Percentiles rank a stretch among this genome's conserved stretches.
Conservation (phyloP, 1,284 basidiomycete genomes). For the Cystobasidium slooffiae region DNA sequence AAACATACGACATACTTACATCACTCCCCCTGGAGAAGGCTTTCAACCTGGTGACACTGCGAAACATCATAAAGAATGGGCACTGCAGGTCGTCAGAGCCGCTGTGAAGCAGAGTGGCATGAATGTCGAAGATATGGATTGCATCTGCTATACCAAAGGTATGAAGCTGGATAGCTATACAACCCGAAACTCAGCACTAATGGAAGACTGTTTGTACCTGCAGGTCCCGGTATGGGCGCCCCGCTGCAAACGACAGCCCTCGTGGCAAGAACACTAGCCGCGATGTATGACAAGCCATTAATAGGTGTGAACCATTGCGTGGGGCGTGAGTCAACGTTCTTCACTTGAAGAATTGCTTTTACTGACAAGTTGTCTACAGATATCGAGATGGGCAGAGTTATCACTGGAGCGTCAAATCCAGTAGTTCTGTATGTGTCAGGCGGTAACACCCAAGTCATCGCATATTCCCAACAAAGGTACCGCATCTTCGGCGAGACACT, state of each 20-base stretch:
- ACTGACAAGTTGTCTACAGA: no score
- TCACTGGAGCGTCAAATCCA: constrained; percentile 92
- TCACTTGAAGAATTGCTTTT: no score
- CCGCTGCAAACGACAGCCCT: constrained; percentile 93
- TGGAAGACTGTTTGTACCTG: neutral
- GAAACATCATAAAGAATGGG: constrained; percentile 93
- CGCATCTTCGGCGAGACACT: constrained; percentile 99
- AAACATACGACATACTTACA: constrained; percentile 90
- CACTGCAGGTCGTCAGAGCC: constrained; percentile 77
- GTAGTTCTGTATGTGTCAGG: constrained; percentile 98
- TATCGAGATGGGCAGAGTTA: constrained; percentile 97
- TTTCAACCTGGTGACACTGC: constrained; percentile 96
- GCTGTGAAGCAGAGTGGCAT: constrained; percentile 74
- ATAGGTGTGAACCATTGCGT: constrained; percentile 99
- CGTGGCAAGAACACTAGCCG: constrained; percentile 88
- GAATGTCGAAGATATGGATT: constrained; percentile 78
- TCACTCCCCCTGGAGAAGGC: constrained; percentile 96
- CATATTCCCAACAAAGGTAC: constrained; percentile 95
- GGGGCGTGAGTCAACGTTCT: constrained; percentile 71
- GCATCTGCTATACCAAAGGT: constrained; percentile 98
- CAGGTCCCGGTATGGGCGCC: constrained; percentile 98
- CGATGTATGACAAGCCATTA: constrained; percentile 87
- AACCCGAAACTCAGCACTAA: neutral
- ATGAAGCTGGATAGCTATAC: constrained; percentile 37
- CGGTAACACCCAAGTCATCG: constrained; percentile 98